Percentiles rank a stretch among this genome's conserved stretches.
These are phyloP conservation scores for Crithidia brevicula DNA, from an alignment of 208 protist genomes.

Conservation along the genomic window DNA sequence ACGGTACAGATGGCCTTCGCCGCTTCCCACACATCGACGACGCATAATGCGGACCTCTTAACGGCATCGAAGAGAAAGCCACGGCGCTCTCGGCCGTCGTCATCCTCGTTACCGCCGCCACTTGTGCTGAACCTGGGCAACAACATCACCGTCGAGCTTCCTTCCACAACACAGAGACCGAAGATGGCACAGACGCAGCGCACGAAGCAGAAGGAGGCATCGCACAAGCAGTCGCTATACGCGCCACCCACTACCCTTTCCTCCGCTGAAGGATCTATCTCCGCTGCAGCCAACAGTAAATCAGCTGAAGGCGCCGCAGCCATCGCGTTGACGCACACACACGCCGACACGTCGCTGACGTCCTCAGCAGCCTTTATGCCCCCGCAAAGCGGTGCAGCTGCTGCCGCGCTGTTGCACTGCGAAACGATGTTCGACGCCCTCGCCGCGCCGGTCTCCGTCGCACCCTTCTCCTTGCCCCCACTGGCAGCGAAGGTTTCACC, in stretches of 20 bases:
- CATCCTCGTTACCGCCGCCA: background rate
- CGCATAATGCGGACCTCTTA: too few species aligned
- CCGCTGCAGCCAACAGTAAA: too few species aligned
- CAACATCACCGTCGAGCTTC: constrained; percentile 8
- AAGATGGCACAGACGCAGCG: background rate
- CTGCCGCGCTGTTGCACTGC: constrained; percentile 13
- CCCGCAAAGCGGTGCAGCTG: constrained; percentile 9
- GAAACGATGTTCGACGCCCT: constrained; percentile 21
- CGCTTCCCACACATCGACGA: too few species aligned
- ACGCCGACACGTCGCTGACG: too few species aligned
- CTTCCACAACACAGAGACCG: background rate
- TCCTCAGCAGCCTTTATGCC: background rate
- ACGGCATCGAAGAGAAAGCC: too few species aligned
- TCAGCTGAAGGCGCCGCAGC: too few species aligned
- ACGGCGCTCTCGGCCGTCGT: too few species aligned
- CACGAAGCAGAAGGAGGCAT: background rate
- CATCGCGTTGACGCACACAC: too few species aligned
- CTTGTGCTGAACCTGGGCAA: constrained; percentile 23
- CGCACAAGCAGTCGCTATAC: too few species aligned
- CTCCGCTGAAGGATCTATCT: too few species aligned
- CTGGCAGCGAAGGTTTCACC: background rate
- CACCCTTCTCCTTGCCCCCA: background rate
- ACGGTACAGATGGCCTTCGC: too few species aligned
- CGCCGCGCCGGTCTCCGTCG: background rate
- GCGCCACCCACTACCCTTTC: too few species aligned